A percentile compares a stretch with the other conserved stretches of the same genome.
phyloP scores from a whole-genome alignment of 73 alveolate species.

The Paramecium sexaurelia region DNA sequence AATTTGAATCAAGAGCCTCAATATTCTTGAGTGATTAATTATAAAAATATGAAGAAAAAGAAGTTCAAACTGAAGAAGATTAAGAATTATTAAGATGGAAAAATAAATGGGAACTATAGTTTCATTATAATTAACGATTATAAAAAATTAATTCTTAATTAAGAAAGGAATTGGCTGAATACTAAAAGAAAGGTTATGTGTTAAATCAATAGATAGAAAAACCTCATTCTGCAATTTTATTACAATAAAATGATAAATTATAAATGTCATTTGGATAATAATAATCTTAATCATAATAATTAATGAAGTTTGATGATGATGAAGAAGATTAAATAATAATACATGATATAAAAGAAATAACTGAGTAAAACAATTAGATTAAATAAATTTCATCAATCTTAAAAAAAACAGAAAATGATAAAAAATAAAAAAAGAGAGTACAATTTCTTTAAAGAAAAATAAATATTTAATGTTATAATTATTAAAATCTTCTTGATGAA shows the following conservation, averaged over 20 bases:
- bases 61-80: not conserved
- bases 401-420: not conserved
- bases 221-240: not conserved
- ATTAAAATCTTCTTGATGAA: not conserved
- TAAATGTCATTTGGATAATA: not conserved
- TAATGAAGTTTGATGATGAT: not conserved
- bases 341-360: not conserved
- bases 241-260: not conserved
- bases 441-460: not conserved
- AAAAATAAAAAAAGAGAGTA: not conserved
- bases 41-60: not conserved
- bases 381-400: not conserved
- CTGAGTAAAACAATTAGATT: not conserved
- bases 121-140: not conserved
- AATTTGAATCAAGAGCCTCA: slow-evolving; percentile 5
- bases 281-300: not conserved
- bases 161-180: not conserved
- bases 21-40: not conserved
- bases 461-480: not conserved
- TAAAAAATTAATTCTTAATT: not conserved
- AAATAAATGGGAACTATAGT: not conserved
- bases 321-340: not conserved
- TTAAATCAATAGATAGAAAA: not conserved
- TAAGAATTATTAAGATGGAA: not conserved
- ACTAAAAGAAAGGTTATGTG: not conserved